Percentiles rank a stretch among this genome's conserved stretches.
Conservation (phyloP, 208 protist species). For the Crithidia sp. region DNA sequence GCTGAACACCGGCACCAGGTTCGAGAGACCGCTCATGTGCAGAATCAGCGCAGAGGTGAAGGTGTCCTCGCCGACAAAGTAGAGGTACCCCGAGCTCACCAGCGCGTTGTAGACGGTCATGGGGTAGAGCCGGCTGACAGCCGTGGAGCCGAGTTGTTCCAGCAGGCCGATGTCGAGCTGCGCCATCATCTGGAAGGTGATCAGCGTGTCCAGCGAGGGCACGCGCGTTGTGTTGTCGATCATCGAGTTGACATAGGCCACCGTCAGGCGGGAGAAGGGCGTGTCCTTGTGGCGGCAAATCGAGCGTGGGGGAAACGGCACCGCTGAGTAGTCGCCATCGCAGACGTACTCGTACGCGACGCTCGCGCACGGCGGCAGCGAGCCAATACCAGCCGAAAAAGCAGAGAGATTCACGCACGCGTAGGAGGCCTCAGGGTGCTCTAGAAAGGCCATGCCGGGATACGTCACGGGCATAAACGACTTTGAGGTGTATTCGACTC, state of each 20-base stretch:
- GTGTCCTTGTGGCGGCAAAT: slow-evolving; percentile 6
- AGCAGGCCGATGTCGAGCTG: slow-evolving; percentile 36
- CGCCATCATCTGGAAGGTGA: slow-evolving; percentile 45
- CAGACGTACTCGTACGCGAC: slow-evolving; percentile 5
- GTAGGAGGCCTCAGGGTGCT: slow-evolving; percentile 9
- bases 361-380: slow-evolving; percentile 6
- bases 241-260: slow-evolving; percentile 30
- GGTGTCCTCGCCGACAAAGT: background rate
- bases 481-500: background rate
- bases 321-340: slow-evolving; percentile 5
- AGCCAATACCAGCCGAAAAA: background rate
- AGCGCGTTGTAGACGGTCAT: background rate
- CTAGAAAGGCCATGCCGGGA: background rate
- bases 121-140: slow-evolving; percentile 8
- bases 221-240: slow-evolving; percentile 15
- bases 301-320: slow-evolving; percentile 3
- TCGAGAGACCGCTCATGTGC: background rate
- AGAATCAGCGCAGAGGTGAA: background rate
- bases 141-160: slow-evolving; percentile 33
- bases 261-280: slow-evolving; percentile 29
- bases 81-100: background rate
- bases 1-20: background rate
- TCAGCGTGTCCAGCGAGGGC: slow-evolving; percentile 15
- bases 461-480: background rate
- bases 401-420: slow-evolving; percentile 10